Evolutionary conservation across 1,284 basidiomycete species (phyloP), one percentile per base, ranked within the genome.

Genomic region (Coniophora puteana): DNA sequence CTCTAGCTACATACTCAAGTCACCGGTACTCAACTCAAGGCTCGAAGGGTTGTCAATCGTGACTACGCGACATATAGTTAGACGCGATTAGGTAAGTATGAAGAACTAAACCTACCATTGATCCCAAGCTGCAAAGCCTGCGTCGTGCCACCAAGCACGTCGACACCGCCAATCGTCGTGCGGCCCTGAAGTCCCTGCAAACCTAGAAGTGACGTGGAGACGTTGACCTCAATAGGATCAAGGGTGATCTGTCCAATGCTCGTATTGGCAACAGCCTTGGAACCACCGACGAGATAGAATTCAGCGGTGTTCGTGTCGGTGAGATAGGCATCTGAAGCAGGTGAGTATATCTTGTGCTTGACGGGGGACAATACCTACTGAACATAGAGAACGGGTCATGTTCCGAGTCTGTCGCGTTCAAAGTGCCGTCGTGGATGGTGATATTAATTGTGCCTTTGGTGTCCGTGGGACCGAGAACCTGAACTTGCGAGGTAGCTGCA

Each of bases 151-250:
- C 85, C 85, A 10, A 74, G 53, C 3, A 90, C 82, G 54, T 90
- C 86, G 21, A 90, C 81, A 10, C 57, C 63, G 33, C 72, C 65
- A 47, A 90, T 85, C 10, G 66, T 65, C 3, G 77, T 80, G 52
- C 74, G 66, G 4, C 71, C 72, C 31, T 76, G 72, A 37, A 89
- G 59, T 7, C 86, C 85, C 46, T 71, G 69, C 13, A 90, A 58
- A 36, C 87, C 88, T 18, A 69, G 59, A 37, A 90, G 62, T 21
- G 68, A 72, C 6, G 80, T 82, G n/a, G 80, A 67, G 7, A 89
- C 86, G 48, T 86, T 79, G 57, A 90, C 83, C 49, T 76, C 76
- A 58, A 90, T 89, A 2, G 82, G 74, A 53, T 85, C 71, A n/a
- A 90, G 69, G 14, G 76, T 77, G 40, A 90, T 76, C 51, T 71